Conservation (phyloP, 78 protist species). For the Tieghemostelium lacteum region DNA sequence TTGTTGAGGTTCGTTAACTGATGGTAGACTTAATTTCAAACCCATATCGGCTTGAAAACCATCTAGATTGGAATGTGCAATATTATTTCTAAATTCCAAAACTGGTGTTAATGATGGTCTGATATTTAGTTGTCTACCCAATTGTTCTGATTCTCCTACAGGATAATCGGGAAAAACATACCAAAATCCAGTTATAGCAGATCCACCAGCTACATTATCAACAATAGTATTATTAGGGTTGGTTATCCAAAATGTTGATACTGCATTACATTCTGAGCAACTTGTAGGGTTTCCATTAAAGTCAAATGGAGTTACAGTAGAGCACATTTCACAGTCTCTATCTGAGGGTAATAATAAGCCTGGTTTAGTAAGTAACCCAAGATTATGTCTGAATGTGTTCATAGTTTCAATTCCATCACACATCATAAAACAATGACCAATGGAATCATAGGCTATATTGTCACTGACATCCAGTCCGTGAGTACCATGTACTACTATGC, state of each 20-base stretch:
- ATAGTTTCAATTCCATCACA: constrained; percentile 78
- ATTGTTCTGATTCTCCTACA: not conserved
- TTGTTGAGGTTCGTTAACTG: not conserved
- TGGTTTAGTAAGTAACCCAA: constrained; percentile 21
- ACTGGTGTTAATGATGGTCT: constrained; percentile 5
- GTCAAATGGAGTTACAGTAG: not conserved
- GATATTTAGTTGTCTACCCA: not conserved
- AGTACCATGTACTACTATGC: constrained; percentile 39
- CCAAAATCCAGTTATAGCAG: constrained; percentile 38
- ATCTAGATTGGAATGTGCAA: not conserved
- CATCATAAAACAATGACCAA: constrained; percentile 79
- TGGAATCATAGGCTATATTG: constrained; percentile 50
- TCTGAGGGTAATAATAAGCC: constrained; percentile 54
- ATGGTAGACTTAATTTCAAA: not conserved
- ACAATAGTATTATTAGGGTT: constrained; percentile 18
- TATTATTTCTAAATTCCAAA: constrained; percentile 10
- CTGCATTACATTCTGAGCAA: constrained; percentile 42
- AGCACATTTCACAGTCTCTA: constrained; percentile 58
- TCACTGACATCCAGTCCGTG: constrained; percentile 31
- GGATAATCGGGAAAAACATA: constrained; percentile 65
- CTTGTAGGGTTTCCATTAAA: constrained; percentile 55
- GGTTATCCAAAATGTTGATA: constrained; percentile 71
- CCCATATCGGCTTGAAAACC: constrained; percentile 37
- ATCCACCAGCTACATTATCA: constrained; percentile 57
- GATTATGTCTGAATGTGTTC: constrained; percentile 19